Base-by-base conservation (phyloP, 768 basidiomycete genomes). In the Boletus rufocinnamomeus region DNA sequence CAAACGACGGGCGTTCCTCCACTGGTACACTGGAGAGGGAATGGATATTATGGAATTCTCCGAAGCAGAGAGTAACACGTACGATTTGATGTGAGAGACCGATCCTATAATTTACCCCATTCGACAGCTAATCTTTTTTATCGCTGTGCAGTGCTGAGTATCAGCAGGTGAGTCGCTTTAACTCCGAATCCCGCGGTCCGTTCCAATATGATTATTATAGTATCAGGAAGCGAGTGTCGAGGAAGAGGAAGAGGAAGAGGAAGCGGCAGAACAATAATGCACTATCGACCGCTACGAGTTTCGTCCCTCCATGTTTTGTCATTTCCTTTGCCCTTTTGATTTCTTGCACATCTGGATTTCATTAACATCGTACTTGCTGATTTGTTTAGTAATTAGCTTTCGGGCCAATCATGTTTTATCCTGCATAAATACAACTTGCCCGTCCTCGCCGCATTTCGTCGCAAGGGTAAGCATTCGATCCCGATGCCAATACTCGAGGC, bases 11-110 rank as follows among this genome's bases (percentile, higher is more conserved):
- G 94, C 94, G 6, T 96, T 91, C 80, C 73, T 95, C 57, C 92
- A 95, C 70, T 94, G 92, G 91, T 95, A 93, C 71, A 89, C 86
- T 10, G 89, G 85, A 14, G 93, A 95, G 72, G 93, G 93, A 44
- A 95, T 95, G 94, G 94, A 95, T 69, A 69, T 82, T 19, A 75
- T 80, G 82, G 84, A 94, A 74, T 93, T 94, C 73, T 82, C 88
- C 0, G 92, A 94, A 72, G 92, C 93, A 0, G 91, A 93, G 76
- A 93, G 88, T 68, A 93, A 93, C 69, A 77, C 83, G 3, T 81
- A 79, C 3, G 93, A 94, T 75, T 72, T 94, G 49, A 87, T 93
- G 91, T 93, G 71, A 72, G 91, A 76, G 19, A 27, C 10, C n/a
- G 7, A 13, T 63, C 21, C 58, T 23, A 8, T 27, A 25, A 17